These are phyloP conservation scores for Leccinum ochraceum DNA, from an alignment of 768 basidiomycete genomes.

Conservation along the genomic window DNA sequence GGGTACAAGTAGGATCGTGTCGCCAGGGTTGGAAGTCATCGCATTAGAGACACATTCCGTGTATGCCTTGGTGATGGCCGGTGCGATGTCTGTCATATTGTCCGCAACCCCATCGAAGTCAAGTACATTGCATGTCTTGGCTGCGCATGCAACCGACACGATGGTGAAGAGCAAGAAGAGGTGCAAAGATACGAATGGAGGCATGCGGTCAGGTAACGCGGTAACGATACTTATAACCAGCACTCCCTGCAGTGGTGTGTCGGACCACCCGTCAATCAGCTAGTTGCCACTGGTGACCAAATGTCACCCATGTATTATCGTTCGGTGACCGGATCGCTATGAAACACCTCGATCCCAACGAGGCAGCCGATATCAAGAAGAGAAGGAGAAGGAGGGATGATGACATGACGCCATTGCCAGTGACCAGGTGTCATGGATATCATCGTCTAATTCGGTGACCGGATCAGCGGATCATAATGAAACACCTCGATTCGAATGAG, in stretches of 20 bases:
- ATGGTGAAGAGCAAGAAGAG: slow-evolving; percentile 3
- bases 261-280: not conserved
- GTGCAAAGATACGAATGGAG: not conserved
- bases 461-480: too few species aligned
- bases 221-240: not conserved
- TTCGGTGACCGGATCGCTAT: too few species aligned
- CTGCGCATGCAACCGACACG: not conserved
- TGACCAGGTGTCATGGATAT: not conserved
- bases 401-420: not conserved
- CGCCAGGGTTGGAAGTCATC: not conserved
- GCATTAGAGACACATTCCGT: not conserved
- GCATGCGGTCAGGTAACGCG: not conserved
- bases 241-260: not conserved
- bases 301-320: too few species aligned
- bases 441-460: too few species aligned
- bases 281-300: not conserved
- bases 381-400: not conserved
- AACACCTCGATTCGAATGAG: not conserved
- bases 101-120: slow-evolving; percentile 12
- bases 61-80: slow-evolving; percentile 8
- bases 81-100: slow-evolving; percentile 4
- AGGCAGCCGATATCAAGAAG: not conserved
- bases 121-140: slow-evolving; percentile 13
- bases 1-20: slow-evolving; percentile 14
- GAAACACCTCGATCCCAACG: too few species aligned